Conservation (phyloP, 176 grass and related monocot species). For the Alopecurus myosuroides region DNA sequence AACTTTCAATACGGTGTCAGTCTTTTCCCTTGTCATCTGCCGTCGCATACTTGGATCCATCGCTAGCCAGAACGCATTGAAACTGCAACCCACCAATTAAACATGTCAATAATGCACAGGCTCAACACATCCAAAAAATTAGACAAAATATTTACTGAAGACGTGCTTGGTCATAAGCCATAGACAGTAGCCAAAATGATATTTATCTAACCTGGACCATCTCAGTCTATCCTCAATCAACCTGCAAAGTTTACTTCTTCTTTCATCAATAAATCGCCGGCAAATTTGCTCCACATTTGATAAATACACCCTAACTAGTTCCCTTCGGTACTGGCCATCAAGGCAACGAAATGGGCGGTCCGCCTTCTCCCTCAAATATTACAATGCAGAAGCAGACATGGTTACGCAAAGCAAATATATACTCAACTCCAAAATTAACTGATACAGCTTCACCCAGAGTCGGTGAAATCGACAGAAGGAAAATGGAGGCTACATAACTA, state of each 20-base stretch:
- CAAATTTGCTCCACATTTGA: slow-evolving; percentile 98
- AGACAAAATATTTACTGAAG: not conserved
- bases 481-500: slow-evolving; percentile 14
- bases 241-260: slow-evolving; percentile 70
- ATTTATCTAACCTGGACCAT: slow-evolving; percentile 77
- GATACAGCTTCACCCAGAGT: not conserved
- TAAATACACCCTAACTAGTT: slow-evolving; percentile 89
- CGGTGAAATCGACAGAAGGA: not conserved
- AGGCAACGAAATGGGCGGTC: slow-evolving; percentile 90
- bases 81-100: slow-evolving; percentile 42
- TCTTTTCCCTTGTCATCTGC: slow-evolving; percentile 75
- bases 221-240: slow-evolving; percentile 82
- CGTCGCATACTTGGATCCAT: slow-evolving; percentile 52
- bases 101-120: not conserved
- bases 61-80: slow-evolving; percentile 68
- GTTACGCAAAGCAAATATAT: slow-evolving; percentile 48
- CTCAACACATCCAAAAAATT: not conserved
- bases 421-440: slow-evolving; percentile 24
- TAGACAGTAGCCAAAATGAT: not conserved
- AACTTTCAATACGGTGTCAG: slow-evolving; percentile 66
- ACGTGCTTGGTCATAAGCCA: not conserved
- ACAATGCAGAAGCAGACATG: slow-evolving; percentile 45
- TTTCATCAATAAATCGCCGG: slow-evolving; percentile 86
- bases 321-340: slow-evolving; percentile 81
- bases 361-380: slow-evolving; percentile 84